Base-by-base conservation (phyloP, 2,329 filamentous ascomycete species). In the Aschersonia sp. region DNA sequence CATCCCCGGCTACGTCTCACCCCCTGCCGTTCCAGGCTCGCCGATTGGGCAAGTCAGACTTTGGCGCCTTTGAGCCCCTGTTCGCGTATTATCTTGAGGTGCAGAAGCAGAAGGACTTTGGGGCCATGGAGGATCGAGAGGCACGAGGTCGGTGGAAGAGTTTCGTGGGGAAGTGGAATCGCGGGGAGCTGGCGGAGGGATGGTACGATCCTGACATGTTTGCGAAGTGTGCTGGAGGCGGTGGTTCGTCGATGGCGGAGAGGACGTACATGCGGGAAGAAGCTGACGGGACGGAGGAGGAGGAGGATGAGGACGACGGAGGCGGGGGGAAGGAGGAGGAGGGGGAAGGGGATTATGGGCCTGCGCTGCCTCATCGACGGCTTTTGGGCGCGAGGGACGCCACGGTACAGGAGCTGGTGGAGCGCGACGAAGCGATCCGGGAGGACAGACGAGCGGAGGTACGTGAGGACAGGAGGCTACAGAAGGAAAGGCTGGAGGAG, bases 101-200 rank as follows among this genome's bases (percentile, higher is more conserved):
- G 35, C 91, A 97, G 64, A 96, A 96, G 66, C 73, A 80, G 40
- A 74, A 85, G 41, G 68, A 82, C 47, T 68, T 94, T 1, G 72
- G 80, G 20, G 74, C 77, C 7, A 70, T 97, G 54, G 75, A 80
- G 48, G 82, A 87, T 52, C 74, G 77, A n/a, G 89, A 96, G 61
- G 66, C 81, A 1, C 83, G 75, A 53, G 89, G 89, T 1, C 72
- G 91, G 48, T 98, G 91, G 89, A 95, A 95, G 73, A 91, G 88
- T 61, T 98, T 97, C 58, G 63, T 91, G 9, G 73, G 77, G 4
- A 91, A 89, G 71, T 98, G 92, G 91, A 98, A 98, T 68, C 78
- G 80, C 57, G 84, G 82, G 59, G 86, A 91, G 66, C 71, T 97
- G 53, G 84, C 85, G 4, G 84, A 91, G 63, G 87, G 87, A 44